phyloP scores from a whole-genome alignment of 345 rosid genomes.

The Euphorbia peplus region DNA sequence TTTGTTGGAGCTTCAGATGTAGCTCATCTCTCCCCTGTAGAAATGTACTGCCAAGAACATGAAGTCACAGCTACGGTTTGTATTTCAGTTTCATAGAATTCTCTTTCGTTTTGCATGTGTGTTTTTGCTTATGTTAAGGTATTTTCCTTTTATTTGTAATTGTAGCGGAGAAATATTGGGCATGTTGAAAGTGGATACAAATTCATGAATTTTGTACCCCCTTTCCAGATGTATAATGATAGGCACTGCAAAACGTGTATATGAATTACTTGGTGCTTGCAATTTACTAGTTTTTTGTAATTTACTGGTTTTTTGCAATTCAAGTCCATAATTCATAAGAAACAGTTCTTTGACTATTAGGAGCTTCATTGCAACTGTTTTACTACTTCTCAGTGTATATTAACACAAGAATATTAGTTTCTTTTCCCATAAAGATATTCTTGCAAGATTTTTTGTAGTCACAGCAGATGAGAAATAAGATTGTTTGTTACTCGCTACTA shows the following conservation, averaged over 20 bases:
- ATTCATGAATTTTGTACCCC: neutral
- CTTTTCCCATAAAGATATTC: too few relatives aligned
- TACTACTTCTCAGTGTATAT: too few relatives aligned
- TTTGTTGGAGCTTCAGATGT: conserved; percentile 43
- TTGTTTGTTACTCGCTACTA: neutral
- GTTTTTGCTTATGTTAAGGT: neutral
- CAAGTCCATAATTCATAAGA: neutral
- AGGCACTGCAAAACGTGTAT: neutral
- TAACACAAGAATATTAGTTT: too few relatives aligned
- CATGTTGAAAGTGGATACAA: neutral
- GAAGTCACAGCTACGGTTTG: conserved; percentile 86
- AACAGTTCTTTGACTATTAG: too few relatives aligned
- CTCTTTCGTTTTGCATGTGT: neutral
- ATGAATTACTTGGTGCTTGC: neutral
- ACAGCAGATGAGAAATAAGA: neutral
- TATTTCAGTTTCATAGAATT: conserved; percentile 16
- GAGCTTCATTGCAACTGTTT: too few relatives aligned
- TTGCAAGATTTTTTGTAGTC: neutral
- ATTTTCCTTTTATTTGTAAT: neutral
- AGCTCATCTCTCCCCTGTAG: conserved; percentile 55
- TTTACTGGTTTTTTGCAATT: neutral
- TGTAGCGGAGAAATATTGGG: neutral
- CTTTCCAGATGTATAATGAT: neutral
- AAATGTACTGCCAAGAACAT: conserved; percentile 70
- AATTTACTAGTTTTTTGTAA: too few relatives aligned